Percentiles rank a stretch among this genome's conserved stretches.
These are phyloP conservation scores for Penicillium herquei DNA, from an alignment of 495 filamentous ascomycete genomes.

Conservation along the genomic window DNA sequence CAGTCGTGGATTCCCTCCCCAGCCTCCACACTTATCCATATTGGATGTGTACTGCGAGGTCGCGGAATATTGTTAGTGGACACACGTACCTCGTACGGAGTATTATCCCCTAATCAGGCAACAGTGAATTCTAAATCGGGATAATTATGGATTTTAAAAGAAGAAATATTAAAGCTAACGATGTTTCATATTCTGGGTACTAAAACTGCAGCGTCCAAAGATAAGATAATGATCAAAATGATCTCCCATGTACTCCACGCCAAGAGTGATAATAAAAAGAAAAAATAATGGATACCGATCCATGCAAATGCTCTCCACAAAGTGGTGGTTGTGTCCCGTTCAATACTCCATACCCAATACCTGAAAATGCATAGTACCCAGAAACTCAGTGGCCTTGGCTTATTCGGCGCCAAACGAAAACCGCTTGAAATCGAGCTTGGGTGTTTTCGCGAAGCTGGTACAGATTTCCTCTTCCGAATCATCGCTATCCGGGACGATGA, in stretches of 20 bases:
- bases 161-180: constrained; percentile 2
- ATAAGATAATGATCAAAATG: neutral
- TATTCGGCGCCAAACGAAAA: constrained; percentile 50
- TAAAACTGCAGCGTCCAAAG: neutral
- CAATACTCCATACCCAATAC: constrained; percentile 17
- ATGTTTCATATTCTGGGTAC: neutral
- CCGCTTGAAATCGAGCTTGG: constrained; percentile 49
- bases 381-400: neutral
- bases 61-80: too few relatives aligned
- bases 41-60: too few relatives aligned
- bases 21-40: constrained; percentile 15
- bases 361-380: constrained; percentile 9
- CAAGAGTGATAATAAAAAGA: neutral
- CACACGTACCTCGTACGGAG: too few relatives aligned
- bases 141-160: neutral
- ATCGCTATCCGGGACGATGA: constrained; percentile 69
- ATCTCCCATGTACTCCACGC: neutral
- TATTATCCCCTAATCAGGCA: too few relatives aligned
- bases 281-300: neutral
- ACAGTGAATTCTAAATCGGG: too few relatives aligned
- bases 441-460: constrained; percentile 9
- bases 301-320: constrained; percentile 14
- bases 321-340: constrained; percentile 4
- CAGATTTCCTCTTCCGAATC: constrained; percentile 55
- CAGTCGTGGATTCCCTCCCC: constrained; percentile 10